Conservation (phyloP, 1,139 yeast species). For the Pneumocystis oryctolagi region DNA sequence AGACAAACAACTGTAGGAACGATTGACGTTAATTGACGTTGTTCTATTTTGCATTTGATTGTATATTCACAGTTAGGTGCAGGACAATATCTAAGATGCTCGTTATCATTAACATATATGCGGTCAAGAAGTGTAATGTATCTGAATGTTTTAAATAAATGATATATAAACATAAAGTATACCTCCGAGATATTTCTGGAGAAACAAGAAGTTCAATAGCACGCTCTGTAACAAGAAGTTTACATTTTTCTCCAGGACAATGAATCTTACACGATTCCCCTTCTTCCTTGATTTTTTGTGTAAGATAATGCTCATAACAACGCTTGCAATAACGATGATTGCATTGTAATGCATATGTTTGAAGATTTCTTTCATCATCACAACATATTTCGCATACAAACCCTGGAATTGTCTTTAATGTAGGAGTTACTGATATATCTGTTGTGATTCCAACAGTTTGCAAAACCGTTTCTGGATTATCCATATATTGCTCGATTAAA, state of each 20-base stretch:
- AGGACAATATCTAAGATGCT: conserved; percentile 63
- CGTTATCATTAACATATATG: conserved; percentile 39
- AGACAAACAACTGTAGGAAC: conserved; percentile 59
- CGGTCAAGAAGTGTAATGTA: conserved; percentile 24
- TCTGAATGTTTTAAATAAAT: conserved; percentile 10
- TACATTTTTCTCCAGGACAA: conserved; percentile 45
- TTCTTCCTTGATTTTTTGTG: conserved; percentile 38
- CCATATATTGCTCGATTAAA: conserved; percentile 53
- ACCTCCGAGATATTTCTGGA: conserved; percentile 10
- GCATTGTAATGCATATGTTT: conserved; percentile 47
- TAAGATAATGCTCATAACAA: conserved; percentile 52
- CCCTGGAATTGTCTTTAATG: conserved; percentile 15
- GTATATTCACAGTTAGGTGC: conserved; percentile 64
- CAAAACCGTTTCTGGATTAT: conserved; percentile 33
- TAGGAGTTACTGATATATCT: conserved; percentile 15
- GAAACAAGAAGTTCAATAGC: conserved; percentile 28
- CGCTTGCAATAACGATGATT: conserved; percentile 51
- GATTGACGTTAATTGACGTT: conserved; percentile 27
- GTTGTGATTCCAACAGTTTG: conserved; percentile 36
- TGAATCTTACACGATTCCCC: conserved; percentile 33
- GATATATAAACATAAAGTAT: not conserved
- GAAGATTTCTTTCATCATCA: conserved; percentile 30
- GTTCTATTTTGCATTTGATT: conserved; percentile 33
- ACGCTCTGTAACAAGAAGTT: conserved; percentile 22
- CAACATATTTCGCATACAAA: conserved; percentile 60